phyloP scores from a whole-genome alignment of 2,329 filamentous ascomycete species.

The Colletotrichum karsti region DNA sequence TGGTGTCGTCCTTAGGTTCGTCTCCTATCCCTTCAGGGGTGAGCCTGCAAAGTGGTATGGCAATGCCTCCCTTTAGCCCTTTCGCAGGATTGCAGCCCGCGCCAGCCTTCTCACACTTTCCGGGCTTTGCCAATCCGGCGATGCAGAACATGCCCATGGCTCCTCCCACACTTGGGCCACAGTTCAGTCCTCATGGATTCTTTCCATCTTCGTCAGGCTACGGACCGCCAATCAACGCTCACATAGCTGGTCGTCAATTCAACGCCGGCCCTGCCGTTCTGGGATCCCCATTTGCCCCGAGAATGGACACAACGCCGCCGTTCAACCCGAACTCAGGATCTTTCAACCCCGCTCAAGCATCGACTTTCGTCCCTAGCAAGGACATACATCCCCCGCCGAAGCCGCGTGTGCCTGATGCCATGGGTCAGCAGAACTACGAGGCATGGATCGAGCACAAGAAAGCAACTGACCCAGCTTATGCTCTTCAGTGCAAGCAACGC shows the following conservation, averaged over 20 bases:
- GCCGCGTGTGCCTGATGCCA: slow-evolving; percentile 49
- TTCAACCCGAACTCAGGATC: background rate
- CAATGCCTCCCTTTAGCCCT: background rate
- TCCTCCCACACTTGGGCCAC: background rate
- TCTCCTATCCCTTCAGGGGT: background rate
- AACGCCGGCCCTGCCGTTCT: background rate
- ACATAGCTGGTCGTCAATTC: background rate
- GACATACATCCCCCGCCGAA: slow-evolving; percentile 42
- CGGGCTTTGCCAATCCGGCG: background rate
- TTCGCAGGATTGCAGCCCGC: background rate
- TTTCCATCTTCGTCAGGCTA: background rate
- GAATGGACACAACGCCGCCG: background rate
- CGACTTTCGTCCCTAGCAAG: background rate
- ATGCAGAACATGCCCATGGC: background rate
- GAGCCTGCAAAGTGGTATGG: background rate
- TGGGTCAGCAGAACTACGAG: slow-evolving; percentile 55
- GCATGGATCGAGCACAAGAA: slow-evolving; percentile 59
- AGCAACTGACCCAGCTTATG: slow-evolving; percentile 56
- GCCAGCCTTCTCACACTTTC: background rate
- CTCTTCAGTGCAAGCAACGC: slow-evolving; percentile 52
- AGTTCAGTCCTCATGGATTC: background rate
- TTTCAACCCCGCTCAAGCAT: background rate
- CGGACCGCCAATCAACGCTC: background rate
- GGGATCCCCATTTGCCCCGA: background rate
- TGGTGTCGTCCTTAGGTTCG: background rate